Evolutionary conservation across 164 flowering plant species (phyloP).

Genomic region (Chimonanthus salicifolius): DNA sequence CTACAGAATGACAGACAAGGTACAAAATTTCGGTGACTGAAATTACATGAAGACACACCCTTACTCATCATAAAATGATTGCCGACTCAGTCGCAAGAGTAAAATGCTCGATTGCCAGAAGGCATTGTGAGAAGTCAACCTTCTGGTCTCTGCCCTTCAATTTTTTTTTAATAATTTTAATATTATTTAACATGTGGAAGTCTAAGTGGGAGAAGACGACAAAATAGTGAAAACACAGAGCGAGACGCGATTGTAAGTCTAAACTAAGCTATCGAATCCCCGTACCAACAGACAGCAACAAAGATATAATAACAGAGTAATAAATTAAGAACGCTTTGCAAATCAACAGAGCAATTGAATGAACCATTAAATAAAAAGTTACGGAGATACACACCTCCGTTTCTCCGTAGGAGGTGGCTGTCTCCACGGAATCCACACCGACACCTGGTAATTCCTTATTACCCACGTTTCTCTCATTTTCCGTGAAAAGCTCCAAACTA

Average conservation of each 20-base stretch:
- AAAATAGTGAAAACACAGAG: not conserved
- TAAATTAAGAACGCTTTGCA: too few species aligned
- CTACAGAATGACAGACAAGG: not conserved
- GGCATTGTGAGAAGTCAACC: not conserved
- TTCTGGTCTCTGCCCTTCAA: not conserved
- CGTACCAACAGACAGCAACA: constrained; percentile 13
- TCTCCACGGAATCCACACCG: constrained; percentile 32
- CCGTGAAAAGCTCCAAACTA: constrained; percentile 22
- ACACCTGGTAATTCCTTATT: constrained; percentile 16
- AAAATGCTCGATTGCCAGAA: too few species aligned
- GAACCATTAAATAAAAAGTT: constrained; percentile 4
- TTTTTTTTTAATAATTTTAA: too few species aligned
- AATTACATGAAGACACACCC: not conserved
- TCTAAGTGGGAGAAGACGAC: not conserved
- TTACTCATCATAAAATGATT: not conserved
- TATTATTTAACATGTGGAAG: too few species aligned
- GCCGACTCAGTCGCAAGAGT: not conserved
- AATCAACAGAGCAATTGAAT: not conserved
- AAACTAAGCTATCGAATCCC: constrained; percentile 1
- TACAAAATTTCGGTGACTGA: too few species aligned
- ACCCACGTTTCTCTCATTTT: constrained; percentile 28
- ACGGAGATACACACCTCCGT: constrained; percentile 12
- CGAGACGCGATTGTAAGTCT: constrained; percentile 5
- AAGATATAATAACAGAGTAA: not conserved
- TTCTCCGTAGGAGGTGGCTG: constrained; percentile 19